These are phyloP conservation scores for Circinella minor DNA, from an alignment of 371 early-diverging fungal genomes.

Conservation along the genomic window DNA sequence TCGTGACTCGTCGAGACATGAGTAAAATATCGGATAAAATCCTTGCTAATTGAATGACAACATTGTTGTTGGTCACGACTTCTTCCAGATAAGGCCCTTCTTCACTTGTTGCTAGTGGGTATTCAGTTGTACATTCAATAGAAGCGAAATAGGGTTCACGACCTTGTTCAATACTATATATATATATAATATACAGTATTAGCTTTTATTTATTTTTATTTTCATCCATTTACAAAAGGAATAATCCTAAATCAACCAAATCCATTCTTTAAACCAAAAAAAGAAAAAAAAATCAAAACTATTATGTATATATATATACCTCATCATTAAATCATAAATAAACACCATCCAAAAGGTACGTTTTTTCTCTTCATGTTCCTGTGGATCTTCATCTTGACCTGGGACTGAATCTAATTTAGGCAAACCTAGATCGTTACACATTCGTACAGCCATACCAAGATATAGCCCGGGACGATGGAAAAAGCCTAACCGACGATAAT, in stretches of 20 bases:
- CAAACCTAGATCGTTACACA: slow-evolving; percentile 76
- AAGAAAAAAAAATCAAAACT: slow-evolving; percentile 5
- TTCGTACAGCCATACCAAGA: slow-evolving; percentile 67
- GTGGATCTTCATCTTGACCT: slow-evolving; percentile 22
- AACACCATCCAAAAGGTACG: slow-evolving; percentile 51
- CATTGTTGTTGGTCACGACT: slow-evolving; percentile 41
- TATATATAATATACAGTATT: too few species aligned
- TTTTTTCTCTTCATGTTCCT: slow-evolving; percentile 38
- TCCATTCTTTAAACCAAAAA: background rate
- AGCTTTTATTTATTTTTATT: too few species aligned
- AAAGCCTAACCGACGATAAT: slow-evolving; percentile 43
- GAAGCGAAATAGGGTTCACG: slow-evolving; percentile 34
- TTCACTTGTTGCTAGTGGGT: slow-evolving; percentile 42
- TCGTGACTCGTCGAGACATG: slow-evolving; percentile 29
- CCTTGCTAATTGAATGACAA: slow-evolving; percentile 41
- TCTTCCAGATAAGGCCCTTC: slow-evolving; percentile 47
- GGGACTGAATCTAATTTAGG: slow-evolving; percentile 45
- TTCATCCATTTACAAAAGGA: too few species aligned
- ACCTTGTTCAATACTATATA: slow-evolving; percentile 44
- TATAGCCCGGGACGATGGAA: slow-evolving; percentile 43
- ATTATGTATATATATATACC: slow-evolving; percentile 18
- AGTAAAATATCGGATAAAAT: slow-evolving; percentile 43
- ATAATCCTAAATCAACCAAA: too few species aligned
- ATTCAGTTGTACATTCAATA: slow-evolving; percentile 43
- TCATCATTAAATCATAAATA: slow-evolving; percentile 46